These are phyloP conservation scores for Lasiodiplodia theobromae DNA, from an alignment of 2,329 filamentous ascomycete genomes.

Conservation along the genomic window DNA sequence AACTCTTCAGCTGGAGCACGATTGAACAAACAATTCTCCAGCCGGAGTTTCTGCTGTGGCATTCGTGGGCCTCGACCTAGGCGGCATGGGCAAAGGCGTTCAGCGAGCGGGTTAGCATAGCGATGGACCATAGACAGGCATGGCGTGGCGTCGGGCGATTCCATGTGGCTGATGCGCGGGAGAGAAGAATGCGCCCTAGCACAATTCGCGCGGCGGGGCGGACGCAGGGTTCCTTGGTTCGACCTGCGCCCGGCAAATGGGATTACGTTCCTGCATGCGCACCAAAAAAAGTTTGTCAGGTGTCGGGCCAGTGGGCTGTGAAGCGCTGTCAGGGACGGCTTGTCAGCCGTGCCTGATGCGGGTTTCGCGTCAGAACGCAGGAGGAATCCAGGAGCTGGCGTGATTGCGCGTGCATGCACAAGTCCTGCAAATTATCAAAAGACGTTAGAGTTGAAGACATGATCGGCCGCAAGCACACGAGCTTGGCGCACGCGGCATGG, in stretches of 20 bases:
- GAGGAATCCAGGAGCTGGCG: background rate
- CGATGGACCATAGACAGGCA: background rate
- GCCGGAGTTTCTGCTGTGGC: background rate
- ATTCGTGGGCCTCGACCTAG: background rate
- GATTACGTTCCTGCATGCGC: conserved; percentile 13
- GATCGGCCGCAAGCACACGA: conserved; percentile 8
- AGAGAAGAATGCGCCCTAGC: background rate
- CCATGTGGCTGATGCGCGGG: conserved; percentile 4
- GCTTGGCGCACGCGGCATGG: conserved; percentile 22
- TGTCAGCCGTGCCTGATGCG: background rate
- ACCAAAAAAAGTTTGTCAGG: background rate
- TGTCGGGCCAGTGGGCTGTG: background rate
- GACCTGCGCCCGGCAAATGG: conserved; percentile 4
- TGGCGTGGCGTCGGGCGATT: conserved; percentile 1
- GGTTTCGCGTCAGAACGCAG: conserved; percentile 8
- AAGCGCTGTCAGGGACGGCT: conserved; percentile 4
- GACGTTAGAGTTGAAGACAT: conserved; percentile 17
- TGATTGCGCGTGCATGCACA: background rate
- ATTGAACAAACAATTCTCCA: background rate
- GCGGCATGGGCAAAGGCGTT: background rate
- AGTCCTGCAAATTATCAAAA: background rate
- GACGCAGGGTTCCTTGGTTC: conserved; percentile 15
- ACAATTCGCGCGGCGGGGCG: conserved; percentile 13
- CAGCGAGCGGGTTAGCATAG: conserved; percentile 2
- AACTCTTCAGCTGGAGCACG: background rate